phyloP scores from a whole-genome alignment of 176 grass and related monocot species.

The Avena insularis region DNA sequence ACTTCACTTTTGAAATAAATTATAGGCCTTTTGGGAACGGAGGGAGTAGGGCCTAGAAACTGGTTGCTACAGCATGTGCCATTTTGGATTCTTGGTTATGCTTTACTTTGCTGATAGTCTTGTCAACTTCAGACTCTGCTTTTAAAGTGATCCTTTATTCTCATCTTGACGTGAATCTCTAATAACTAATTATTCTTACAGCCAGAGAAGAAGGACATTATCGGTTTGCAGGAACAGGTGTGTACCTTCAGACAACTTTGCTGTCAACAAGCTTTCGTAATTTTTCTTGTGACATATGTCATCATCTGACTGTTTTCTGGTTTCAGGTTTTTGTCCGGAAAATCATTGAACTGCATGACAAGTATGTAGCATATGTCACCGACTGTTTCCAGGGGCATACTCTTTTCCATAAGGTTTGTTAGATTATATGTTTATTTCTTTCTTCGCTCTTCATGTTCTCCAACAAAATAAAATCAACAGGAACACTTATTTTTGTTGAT shows the following conservation, averaged over 20 bases:
- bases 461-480: neutral
- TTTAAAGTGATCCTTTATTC: conserved; percentile 3
- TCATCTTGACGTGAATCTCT: conserved; percentile 13
- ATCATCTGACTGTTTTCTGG: conserved; percentile 27
- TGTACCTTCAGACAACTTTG: conserved; percentile 31
- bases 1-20: no score
- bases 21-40: no score
- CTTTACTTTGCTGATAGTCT: conserved; percentile 12
- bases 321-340: conserved; percentile 91
- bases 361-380: conserved; percentile 84
- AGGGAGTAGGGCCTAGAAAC: neutral
- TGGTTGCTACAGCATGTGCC: conserved; percentile 11
- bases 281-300: neutral
- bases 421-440: conserved; percentile 29
- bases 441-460: conserved; percentile 1
- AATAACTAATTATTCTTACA: conserved; percentile 51
- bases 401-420: conserved; percentile 91
- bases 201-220: conserved; percentile 86
- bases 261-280: conserved; percentile 1
- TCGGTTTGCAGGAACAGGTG: conserved; percentile 89
- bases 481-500: neutral
- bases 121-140: neutral
- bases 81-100: neutral
- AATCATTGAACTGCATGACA: conserved; percentile 93
- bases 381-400: conserved; percentile 94